A percentile compares a stretch with the other conserved stretches of the same genome.
Evolutionary conservation across 805 yeast genomes (phyloP).

Genomic region (Lipomyces yamanashiensis): DNA sequence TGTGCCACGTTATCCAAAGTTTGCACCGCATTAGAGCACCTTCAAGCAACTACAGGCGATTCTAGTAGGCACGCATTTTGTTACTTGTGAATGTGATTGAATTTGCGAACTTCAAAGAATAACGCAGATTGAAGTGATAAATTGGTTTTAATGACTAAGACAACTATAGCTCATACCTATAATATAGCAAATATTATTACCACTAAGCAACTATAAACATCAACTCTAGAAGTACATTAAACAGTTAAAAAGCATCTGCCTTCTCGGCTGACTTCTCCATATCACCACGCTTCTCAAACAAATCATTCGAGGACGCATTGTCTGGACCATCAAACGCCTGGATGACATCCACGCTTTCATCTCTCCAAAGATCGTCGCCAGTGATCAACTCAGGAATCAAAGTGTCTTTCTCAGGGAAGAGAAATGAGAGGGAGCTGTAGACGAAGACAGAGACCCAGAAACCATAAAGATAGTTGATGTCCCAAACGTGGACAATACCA

Average conservation of each 20-base stretch:
- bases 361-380: constrained; percentile 17
- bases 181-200: no score
- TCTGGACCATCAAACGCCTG: neutral
- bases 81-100: no score
- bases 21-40: no score
- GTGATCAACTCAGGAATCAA: constrained; percentile 17
- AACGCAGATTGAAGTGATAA: no score
- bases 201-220: no score
- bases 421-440: constrained; percentile 25
- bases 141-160: no score
- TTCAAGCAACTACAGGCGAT: no score
- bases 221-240: no score
- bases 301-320: neutral
- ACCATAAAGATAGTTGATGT: constrained; percentile 40
- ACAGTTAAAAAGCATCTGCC: neutral
- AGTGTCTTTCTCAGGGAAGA: constrained; percentile 34
- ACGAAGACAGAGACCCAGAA: constrained; percentile 31
- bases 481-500: constrained; percentile 39
- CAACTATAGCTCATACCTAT: no score
- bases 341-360: neutral
- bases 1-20: no score
- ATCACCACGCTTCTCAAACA: neutral
- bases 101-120: no score
- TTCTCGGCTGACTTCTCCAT: neutral
- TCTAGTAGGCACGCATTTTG: no score